Percentiles rank a stretch among this genome's conserved stretches.
These are phyloP conservation scores for Herpetomonas samuelpessoai DNA, from an alignment of 208 protist species.

Conservation along the genomic window DNA sequence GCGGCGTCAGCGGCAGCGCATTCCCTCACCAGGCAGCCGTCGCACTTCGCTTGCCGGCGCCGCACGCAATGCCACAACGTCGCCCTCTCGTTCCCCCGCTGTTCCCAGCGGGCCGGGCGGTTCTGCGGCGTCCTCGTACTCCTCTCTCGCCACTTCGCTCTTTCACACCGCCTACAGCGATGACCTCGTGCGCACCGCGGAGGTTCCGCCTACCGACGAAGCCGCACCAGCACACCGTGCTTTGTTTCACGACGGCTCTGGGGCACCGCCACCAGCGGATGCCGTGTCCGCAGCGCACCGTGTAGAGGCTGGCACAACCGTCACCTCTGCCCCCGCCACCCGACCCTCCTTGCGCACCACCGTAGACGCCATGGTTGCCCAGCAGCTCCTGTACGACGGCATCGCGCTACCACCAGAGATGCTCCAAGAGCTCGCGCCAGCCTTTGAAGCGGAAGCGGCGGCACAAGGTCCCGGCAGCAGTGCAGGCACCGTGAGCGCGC, in stretches of 20 bases:
- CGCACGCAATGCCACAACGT: not conserved
- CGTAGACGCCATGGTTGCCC: slow-evolving; percentile 58
- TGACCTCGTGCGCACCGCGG: no score
- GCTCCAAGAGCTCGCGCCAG: slow-evolving; percentile 15
- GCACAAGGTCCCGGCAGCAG: no score
- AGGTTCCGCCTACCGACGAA: no score
- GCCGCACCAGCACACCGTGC: no score
- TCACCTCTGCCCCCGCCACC: not conserved
- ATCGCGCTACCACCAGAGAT: slow-evolving; percentile 25
- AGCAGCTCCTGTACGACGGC: slow-evolving; percentile 63
- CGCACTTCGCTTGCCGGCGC: slow-evolving; percentile 1
- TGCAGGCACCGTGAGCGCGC: no score
- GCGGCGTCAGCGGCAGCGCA: slow-evolving; percentile 13
- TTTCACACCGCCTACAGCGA: not conserved
- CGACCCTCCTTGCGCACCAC: slow-evolving; percentile 26
- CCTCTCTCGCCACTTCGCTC: not conserved
- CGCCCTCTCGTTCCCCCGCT: not conserved
- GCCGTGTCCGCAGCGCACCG: not conserved
- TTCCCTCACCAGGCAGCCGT: not conserved
- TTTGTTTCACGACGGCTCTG: no score
- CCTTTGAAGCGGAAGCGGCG: no score
- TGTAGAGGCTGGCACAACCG: no score
- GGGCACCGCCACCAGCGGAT: no score
- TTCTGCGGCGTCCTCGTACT: not conserved
- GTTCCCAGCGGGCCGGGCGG: not conserved